phyloP scores from a whole-genome alignment of 768 basidiomycete species.

The Amanita phalloides region DNA sequence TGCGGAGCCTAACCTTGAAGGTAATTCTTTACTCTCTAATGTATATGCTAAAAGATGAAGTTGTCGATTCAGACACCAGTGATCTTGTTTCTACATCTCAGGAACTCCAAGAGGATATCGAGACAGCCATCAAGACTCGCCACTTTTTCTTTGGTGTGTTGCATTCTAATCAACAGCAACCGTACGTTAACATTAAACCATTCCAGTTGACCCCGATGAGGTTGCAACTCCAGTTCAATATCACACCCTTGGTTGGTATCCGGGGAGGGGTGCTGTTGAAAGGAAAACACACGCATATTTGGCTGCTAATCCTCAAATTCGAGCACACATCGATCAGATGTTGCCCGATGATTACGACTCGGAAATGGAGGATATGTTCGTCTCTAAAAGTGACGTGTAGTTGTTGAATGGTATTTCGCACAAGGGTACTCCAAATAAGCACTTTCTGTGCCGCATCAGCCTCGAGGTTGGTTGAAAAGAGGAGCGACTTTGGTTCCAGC shows the following conservation, averaged over 20 bases:
- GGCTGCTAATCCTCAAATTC: conserved; percentile 3
- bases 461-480: no score
- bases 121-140: neutral
- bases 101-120: conserved; percentile 4
- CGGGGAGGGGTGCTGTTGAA: neutral
- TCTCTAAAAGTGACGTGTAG: no score
- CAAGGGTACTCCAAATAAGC: no score
- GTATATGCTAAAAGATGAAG: neutral
- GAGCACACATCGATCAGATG: neutral
- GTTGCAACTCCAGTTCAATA: neutral
- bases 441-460: no score
- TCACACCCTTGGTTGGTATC: conserved; percentile 3
- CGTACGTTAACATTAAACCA: neutral
- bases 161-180: neutral
- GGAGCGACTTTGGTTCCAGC: no score
- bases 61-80: no score
- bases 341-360: neutral
- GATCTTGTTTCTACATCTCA: neutral
- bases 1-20: neutral
- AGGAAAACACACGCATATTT: conserved; percentile 1
- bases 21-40: neutral
- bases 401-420: no score
- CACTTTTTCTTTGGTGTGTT: neutral
- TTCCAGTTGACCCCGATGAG: conserved; percentile 3
- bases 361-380: no score